Base-by-base conservation (phyloP, 192 early-diverging fungal species). In the Backusella westeae region DNA sequence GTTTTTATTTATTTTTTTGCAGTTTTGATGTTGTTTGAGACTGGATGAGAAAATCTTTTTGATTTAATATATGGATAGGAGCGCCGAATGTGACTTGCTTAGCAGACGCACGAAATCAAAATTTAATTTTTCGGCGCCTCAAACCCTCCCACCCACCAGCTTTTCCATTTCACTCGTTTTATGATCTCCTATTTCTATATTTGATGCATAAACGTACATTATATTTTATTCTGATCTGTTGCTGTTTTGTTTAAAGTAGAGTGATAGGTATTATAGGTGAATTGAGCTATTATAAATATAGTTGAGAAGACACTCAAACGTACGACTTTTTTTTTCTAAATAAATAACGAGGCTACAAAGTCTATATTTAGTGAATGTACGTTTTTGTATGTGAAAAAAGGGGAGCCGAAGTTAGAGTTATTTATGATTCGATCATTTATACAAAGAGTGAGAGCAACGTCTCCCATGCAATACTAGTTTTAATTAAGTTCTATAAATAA, bases 1-100 rank as follows among this genome's bases (percentile, higher is more conserved):
- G 2, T 32, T 53, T 21, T 53, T 59, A 26, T 63, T 12, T 29
- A 12, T 63, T 59, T 23, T 12, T 10, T 26, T 26, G 12, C 29
- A 12, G 9, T 23, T 8, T 56, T 23, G 8, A 14, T 63, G 23
- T 1, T 29, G 56, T 29, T 23, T 63, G 21, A 29, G 9, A 21
- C 19, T 21, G 7, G 19, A 63, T 63, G 12, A 29, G 56, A 63
- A 26, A 63, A 63, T 14, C 1, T 23, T 23, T 26, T 26, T 59
- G 23, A 26, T 59, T 59, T 26, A 29, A 26, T 59, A 26, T 59
- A 3, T 63, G 56, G 56, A 63, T 12, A 29, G 2, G 23, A 63
- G 56, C 56, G 56, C 56, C 56, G 56, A 63, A 63, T 63, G 56
- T 63, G 56, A 63, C 56, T 63, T 63, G 56, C 56, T 63, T 63